phyloP scores from a whole-genome alignment of 345 rosid genomes.

The Euclidium syriacum region DNA sequence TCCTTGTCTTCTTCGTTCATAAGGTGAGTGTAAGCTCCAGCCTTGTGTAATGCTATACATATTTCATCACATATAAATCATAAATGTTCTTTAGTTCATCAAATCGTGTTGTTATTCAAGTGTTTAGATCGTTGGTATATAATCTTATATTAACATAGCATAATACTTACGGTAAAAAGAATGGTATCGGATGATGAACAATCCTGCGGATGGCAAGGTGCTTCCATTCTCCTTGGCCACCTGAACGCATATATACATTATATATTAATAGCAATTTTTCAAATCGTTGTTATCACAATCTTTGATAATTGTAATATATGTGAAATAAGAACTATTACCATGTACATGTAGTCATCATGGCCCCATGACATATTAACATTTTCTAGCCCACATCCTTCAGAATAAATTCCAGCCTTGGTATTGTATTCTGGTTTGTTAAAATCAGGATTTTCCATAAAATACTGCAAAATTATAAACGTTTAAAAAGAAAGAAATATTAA shows the following conservation, averaged over 20 bases:
- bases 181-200: slow-evolving; percentile 63
- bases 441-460: slow-evolving; percentile 56
- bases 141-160: not conserved
- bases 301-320: not conserved
- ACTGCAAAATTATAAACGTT: slow-evolving; percentile 33
- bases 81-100: not conserved
- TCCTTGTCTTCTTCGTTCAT: slow-evolving; percentile 52
- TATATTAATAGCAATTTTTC: not conserved
- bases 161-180: slow-evolving; percentile 57
- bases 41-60: slow-evolving; percentile 48
- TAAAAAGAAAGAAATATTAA: not conserved
- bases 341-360: slow-evolving; percentile 60
- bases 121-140: not conserved
- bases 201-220: slow-evolving; percentile 48
- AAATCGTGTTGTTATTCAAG: not conserved
- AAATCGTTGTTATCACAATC: not conserved
- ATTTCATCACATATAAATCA: not conserved
- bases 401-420: slow-evolving; percentile 46
- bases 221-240: slow-evolving; percentile 58
- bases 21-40: slow-evolving; percentile 49
- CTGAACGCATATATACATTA: slow-evolving; percentile 19
- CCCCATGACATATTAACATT: slow-evolving; percentile 62
- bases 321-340: slow-evolving; percentile 25
- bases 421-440: slow-evolving; percentile 36
- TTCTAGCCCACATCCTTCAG: slow-evolving; percentile 53